Base-by-base conservation (phyloP, 345 rosid genomes). In the Raphanus sativus region DNA sequence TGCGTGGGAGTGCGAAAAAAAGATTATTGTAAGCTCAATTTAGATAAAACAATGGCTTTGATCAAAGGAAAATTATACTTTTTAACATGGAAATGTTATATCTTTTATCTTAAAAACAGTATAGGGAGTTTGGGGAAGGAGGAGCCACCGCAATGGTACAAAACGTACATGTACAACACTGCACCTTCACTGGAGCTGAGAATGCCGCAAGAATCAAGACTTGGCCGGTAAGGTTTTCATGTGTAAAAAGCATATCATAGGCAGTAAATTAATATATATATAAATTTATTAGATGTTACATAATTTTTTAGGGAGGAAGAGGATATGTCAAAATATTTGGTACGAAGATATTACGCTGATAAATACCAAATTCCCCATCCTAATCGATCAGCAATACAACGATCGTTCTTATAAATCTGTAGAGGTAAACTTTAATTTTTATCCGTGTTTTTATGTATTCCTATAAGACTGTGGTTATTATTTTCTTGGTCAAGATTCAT, bases 191-290 rank as follows among this genome's bases (percentile, higher is more conserved):
- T 8, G 70, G 70, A 55, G 58, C 75, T 54, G 13, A 55, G 4
- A 76, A 76, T 70, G 75, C 70, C 2, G 80, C 65, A 50, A 77
- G 80, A 62, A 63, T 77, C 65, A 77, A 77, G 70, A 77, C 70
- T 62, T 52, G 75, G 75, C 7, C 8, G 13, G 80, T 77, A 6
- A 38, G 8, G 7, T 38, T 1, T 26, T 25, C 29, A 21, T 21
- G 21, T 21, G 21, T 21, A 2, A 28, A 3, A 3, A 28, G 29
- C 2, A 28, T 28, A 28, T 28, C 29, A 28, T 28, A 28, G 29
- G 29, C 29, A 28, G 29, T 28, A 28, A 28, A 28, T 28, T 28
- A 28, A 28, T 28, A 28, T 28, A 28, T 28, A 28, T 28, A 28
- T 28, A 3, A 48, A 48, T 15, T 13, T 13, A 2, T 40, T 58